Evolutionary conservation across 495 filamentous ascomycete genomes (phyloP).

Genomic region (Trichoderma reesei): DNA sequence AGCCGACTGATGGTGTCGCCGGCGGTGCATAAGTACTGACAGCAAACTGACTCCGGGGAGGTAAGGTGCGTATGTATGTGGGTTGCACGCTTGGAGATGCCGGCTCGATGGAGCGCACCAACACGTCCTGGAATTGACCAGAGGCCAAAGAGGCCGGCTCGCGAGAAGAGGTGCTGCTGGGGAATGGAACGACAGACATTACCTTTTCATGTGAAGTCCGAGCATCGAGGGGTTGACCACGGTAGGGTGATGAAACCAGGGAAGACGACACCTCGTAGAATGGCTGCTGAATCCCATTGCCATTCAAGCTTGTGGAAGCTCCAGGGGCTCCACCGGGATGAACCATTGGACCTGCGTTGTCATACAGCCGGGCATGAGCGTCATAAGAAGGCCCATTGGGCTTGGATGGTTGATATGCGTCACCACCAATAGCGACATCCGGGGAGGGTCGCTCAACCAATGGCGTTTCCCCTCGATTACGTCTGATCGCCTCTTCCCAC

Average conservation of each 20-base stretch:
- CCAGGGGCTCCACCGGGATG: not conserved
- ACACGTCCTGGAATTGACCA: constrained; percentile 6
- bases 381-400: not conserved
- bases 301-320: not conserved
- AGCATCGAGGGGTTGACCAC: not conserved
- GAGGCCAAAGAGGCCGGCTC: not conserved
- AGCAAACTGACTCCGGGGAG: not conserved
- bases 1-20: not conserved
- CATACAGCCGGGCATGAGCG: not conserved
- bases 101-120: constrained; percentile 10
- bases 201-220: constrained; percentile 4
- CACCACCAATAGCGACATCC: not conserved
- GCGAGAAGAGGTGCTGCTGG: not conserved
- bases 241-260: not conserved
- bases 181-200: not conserved
- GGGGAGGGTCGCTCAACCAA: not conserved
- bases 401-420: not conserved
- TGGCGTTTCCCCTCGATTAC: constrained; percentile 6
- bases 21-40: not conserved
- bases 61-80: not conserved
- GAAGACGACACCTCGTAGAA: not conserved
- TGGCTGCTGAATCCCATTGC: not conserved
- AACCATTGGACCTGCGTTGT: not conserved
- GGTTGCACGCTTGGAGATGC: not conserved
- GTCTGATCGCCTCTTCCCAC: constrained; percentile 10